These are phyloP conservation scores for Phytophthora litchii DNA, from an alignment of 352 stramenopile species.

Conservation along the genomic window DNA sequence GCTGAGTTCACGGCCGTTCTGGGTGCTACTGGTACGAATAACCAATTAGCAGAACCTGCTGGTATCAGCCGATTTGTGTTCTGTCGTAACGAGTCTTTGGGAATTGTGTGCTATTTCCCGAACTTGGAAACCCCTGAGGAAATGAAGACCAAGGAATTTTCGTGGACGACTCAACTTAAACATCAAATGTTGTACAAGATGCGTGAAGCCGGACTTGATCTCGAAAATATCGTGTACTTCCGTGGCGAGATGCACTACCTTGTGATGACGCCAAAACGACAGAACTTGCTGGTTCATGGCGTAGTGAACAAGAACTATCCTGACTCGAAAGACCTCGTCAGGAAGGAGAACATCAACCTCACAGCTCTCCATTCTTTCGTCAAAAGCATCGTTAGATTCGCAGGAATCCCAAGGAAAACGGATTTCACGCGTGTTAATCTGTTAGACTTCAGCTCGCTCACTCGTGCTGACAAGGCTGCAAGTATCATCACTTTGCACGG, in stretches of 20 bases:
- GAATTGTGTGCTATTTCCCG: conserved; percentile 80
- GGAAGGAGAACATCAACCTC: conserved; percentile 47
- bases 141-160: conserved; percentile 71
- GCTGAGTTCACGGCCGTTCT: conserved; percentile 67
- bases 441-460: too few species aligned
- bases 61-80: conserved; percentile 78
- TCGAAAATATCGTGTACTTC: conserved; percentile 87
- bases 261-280: conserved; percentile 75
- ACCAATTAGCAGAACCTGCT: conserved; percentile 53
- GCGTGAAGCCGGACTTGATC: conserved; percentile 57
- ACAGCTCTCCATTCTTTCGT: too few species aligned
- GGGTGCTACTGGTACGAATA: conserved; percentile 59
- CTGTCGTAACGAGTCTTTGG: conserved; percentile 72
- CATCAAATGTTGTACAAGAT: conserved; percentile 72
- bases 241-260: conserved; percentile 85
- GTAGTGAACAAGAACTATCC: conserved; percentile 67
- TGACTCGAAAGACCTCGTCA: conserved; percentile 55
- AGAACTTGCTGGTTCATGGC: conserved; percentile 58
- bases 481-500: too few species aligned
- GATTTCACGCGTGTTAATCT: too few species aligned
- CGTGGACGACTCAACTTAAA: conserved; percentile 78
- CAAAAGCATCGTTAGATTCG: too few species aligned
- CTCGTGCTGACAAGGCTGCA: too few species aligned
- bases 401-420: too few species aligned
- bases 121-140: conserved; percentile 70